These are phyloP conservation scores for Tetracladium setigerum DNA, from an alignment of 495 filamentous ascomycete genomes.

Conservation along the genomic window DNA sequence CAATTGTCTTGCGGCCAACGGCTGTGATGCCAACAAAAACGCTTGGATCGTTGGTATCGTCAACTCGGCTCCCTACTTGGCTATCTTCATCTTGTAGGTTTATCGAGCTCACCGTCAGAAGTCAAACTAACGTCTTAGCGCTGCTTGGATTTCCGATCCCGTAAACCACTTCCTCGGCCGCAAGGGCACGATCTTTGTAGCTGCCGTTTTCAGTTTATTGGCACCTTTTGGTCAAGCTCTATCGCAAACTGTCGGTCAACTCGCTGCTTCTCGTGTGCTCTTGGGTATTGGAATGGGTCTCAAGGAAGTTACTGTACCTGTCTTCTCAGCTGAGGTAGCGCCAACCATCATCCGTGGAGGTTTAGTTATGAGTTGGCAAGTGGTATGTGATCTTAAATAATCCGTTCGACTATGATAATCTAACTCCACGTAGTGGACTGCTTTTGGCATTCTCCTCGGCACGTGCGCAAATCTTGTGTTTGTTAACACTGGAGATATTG, in stretches of 20 bases:
- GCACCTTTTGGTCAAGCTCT: constrained; percentile 50
- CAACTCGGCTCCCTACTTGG: constrained; percentile 44
- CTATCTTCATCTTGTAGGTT: constrained; percentile 40
- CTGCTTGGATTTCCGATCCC: constrained; percentile 59
- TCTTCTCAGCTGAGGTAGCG: constrained; percentile 55
- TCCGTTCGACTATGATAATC: no score
- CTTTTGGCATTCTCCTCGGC: constrained; percentile 55
- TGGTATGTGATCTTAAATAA: no score
- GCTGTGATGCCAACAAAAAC: constrained; percentile 32
- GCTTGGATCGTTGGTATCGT: constrained; percentile 56
- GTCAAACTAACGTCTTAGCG: not conserved
- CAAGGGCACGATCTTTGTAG: constrained; percentile 58
- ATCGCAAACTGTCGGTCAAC: constrained; percentile 49
- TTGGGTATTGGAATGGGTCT: constrained; percentile 62
- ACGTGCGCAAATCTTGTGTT: constrained; percentile 54
- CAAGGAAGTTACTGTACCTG: constrained; percentile 53
- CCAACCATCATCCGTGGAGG: constrained; percentile 55
- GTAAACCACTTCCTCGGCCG: constrained; percentile 60
- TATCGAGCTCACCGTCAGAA: constrained; percentile 26
- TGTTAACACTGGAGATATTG: constrained; percentile 41
- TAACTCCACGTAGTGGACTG: no score
- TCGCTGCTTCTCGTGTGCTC: constrained; percentile 49
- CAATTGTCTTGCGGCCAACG: constrained; percentile 21
- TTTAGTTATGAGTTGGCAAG: constrained; percentile 58
- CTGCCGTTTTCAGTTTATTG: constrained; percentile 32